Percentiles rank a stretch among this genome's conserved stretches.
phyloP scores from a whole-genome alignment of 2,329 filamentous ascomycete species.

The Myriosclerotinia duriaeana region DNA sequence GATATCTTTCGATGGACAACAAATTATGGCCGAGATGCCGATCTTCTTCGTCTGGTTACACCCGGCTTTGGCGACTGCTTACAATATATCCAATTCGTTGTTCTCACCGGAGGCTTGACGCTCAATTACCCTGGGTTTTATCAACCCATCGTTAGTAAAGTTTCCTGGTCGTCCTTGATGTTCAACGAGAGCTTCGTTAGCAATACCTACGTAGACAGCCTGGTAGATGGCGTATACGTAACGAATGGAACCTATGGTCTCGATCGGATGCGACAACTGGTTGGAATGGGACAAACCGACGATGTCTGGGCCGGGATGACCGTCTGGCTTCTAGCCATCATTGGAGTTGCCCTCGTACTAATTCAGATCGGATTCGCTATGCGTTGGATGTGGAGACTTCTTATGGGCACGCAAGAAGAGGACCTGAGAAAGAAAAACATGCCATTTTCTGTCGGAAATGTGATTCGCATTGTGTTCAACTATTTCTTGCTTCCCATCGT shows the following conservation, averaged over 20 bases:
- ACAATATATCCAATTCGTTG: conserved; percentile 93
- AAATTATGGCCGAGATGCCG: conserved; percentile 92
- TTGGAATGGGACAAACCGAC: conserved; percentile 71
- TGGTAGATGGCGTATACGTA: conserved; percentile 84
- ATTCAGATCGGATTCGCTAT: conserved; percentile 74
- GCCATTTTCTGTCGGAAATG: conserved; percentile 77
- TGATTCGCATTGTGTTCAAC: conserved; percentile 85
- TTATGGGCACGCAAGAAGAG: conserved; percentile 74
- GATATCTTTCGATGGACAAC: conserved; percentile 96
- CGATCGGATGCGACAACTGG: conserved; percentile 73
- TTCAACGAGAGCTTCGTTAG: conserved; percentile 90
- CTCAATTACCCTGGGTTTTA: conserved; percentile 92
- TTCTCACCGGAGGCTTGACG: conserved; percentile 81
- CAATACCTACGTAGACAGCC: conserved; percentile 60
- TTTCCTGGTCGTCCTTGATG: conserved; percentile 84
- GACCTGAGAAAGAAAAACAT: conserved; percentile 89
- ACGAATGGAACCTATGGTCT: conserved; percentile 78
- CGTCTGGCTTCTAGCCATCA: conserved; percentile 80
- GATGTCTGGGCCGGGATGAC: conserved; percentile 96
- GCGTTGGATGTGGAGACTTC: conserved; percentile 72
- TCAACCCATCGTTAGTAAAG: conserved; percentile 85
- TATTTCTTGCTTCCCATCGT: conserved; percentile 88
- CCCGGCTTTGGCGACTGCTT: conserved; percentile 96
- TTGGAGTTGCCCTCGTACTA: conserved; percentile 64
- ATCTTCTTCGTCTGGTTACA: conserved; percentile 86